phyloP scores from a whole-genome alignment of 768 basidiomycete species.

The Phanerochaete sordida region DNA sequence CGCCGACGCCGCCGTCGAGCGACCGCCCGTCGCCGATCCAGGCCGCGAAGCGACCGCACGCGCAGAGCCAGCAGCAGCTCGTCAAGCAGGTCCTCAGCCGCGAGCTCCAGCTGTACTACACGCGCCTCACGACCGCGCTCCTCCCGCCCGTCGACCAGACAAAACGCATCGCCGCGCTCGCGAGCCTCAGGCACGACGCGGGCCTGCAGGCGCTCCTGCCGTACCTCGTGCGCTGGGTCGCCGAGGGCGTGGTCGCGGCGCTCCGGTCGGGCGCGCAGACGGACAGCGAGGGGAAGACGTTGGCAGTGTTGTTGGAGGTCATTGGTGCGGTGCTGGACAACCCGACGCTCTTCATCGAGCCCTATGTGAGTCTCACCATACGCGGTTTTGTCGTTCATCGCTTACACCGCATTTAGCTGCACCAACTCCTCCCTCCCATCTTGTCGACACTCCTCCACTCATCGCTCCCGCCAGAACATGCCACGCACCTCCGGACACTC shows the following conservation, averaged over 20 bases:
- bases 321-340: conserved; percentile 85
- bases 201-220: conserved; percentile 90
- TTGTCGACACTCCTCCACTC: conserved; percentile 90
- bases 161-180: conserved; percentile 86
- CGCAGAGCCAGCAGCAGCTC: conserved; percentile 69
- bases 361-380: conserved; percentile 70
- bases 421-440: conserved; percentile 92
- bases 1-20: conserved; percentile 26
- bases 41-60: conserved; percentile 36
- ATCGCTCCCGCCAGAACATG: conserved; percentile 68
- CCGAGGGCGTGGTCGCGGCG: conserved; percentile 75
- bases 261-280: conserved; percentile 46
- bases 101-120: conserved; percentile 94
- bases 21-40: conserved; percentile 25
- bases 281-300: conserved; percentile 63
- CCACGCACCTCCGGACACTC: conserved; percentile 70
- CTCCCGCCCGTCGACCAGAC: conserved; percentile 66
- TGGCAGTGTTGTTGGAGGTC: conserved; percentile 84
- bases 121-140: conserved; percentile 81
- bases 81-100: conserved; percentile 92
- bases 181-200: conserved; percentile 84
- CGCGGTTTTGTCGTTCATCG: neutral
- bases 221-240: conserved; percentile 93
- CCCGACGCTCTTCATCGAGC: conserved; percentile 87
- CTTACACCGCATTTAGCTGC: conserved; percentile 53